Base-by-base conservation (phyloP, 805 yeast genomes). In the Suhomyces pyralidae region DNA sequence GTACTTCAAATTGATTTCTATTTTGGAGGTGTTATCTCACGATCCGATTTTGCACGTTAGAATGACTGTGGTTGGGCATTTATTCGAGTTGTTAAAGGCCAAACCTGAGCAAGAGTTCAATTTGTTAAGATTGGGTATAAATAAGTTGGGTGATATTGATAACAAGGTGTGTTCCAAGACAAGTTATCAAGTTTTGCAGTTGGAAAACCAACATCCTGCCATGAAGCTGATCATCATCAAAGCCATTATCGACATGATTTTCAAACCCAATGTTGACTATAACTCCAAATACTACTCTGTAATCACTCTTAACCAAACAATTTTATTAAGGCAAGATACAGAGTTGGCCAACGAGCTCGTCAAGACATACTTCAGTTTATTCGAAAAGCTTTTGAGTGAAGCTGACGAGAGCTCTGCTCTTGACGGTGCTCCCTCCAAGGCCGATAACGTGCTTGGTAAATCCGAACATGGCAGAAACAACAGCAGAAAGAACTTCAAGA, bases 71-170 rank as follows among this genome's bases (percentile, higher is more conserved):
- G 81, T 91, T 32, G 75, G 82, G 40, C 91, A 89, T 64, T 80
- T 92, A 30, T 88, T 91, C 59, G 96, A 88, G 52, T 76, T 94
- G 44, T 74, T 94, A 54, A 84, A 84, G 57, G 78, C 86, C 5
- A 93, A 92, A 68, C 98, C 99, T 3, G 99, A 94, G 73, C 99
- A 94, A 76, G 99, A 94, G 69, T 96, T 86, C 49, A 94, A 94
- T 68, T 75, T 94, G 58, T 77, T 94, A 61, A 81, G 91, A 61
- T 77, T 94, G 50, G 97, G 96, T 50, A 94, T 91, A 45, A 94
- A 94, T 69, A 94, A 94, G 67, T 77, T 94, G 36, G 99, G 99
- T 71, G 99, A 94, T 66, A 81, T 81, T 44, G 97, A 93, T 57
- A 87, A 89, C 56, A 90, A 90, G 66, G 97, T 94, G 5, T 83